These are phyloP conservation scores for Colletotrichum chlorophyti DNA, from an alignment of 2,329 filamentous ascomycete species.

Conservation along the genomic window DNA sequence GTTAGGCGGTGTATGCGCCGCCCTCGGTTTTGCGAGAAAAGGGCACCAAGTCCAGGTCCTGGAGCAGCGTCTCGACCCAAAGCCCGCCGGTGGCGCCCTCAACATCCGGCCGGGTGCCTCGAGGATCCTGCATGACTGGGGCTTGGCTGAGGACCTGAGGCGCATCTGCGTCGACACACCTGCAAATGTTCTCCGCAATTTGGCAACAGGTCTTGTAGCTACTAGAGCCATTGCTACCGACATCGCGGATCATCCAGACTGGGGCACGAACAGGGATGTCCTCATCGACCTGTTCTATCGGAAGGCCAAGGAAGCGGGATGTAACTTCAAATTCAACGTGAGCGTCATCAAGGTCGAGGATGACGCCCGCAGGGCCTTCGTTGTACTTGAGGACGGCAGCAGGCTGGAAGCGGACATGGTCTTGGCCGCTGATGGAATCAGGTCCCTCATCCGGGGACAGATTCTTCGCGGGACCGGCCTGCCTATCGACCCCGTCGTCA, in stretches of 20 bases:
- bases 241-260: constrained; percentile 25
- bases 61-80: constrained; percentile 28
- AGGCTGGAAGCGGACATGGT: not conserved
- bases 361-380: not conserved
- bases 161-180: not conserved
- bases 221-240: constrained; percentile 22
- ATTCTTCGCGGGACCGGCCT: constrained; percentile 13
- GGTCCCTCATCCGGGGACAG: constrained; percentile 9
- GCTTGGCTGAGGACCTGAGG: constrained; percentile 16
- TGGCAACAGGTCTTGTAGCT: constrained; percentile 26
- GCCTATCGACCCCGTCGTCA: constrained; percentile 28
- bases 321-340: not conserved
- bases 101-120: constrained; percentile 31
- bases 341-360: constrained; percentile 19
- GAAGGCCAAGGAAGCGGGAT: constrained; percentile 8
- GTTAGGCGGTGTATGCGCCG: constrained; percentile 32
- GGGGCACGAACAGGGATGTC: constrained; percentile 29
- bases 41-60: constrained; percentile 30
- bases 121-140: constrained; percentile 29
- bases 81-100: constrained; percentile 29
- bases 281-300: constrained; percentile 23
- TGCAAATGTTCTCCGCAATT: constrained; percentile 25
- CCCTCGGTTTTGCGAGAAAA: constrained; percentile 23
- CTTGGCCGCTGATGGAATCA: not conserved
- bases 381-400: not conserved